Evolutionary conservation across 1,284 basidiomycete species (phyloP).

Genomic region (Tilletia caries): DNA sequence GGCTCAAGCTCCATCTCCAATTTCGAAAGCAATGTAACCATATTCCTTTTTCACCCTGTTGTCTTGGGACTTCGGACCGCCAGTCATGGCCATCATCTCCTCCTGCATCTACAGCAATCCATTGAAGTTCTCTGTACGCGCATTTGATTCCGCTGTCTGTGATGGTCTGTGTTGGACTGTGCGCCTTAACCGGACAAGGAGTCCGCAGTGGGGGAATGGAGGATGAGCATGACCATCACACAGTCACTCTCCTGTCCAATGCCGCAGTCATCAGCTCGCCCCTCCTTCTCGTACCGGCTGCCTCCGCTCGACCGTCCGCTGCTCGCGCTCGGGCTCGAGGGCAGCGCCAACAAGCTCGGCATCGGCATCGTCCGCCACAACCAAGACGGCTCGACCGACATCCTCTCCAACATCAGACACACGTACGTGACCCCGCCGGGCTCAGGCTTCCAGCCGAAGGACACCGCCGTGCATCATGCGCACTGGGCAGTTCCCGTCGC

Average conservation of each 20-base stretch:
- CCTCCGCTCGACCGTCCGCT: slow-evolving; percentile 35
- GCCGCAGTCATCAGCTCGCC: not conserved
- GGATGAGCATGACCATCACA: not conserved
- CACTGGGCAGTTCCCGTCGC: slow-evolving; percentile 85
- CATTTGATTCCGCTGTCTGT: no score
- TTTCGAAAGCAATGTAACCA: no score
- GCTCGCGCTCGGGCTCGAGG: slow-evolving; percentile 48
- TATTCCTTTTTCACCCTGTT: no score
- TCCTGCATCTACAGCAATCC: no score
- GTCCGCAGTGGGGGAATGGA: no score
- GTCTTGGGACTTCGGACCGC: no score
- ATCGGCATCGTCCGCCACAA: slow-evolving; percentile 83
- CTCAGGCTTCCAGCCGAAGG: slow-evolving; percentile 90
- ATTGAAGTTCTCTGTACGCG: no score
- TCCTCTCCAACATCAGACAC: slow-evolving; percentile 69
- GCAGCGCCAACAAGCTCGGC: slow-evolving; percentile 89
- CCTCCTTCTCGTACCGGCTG: slow-evolving; percentile 24
- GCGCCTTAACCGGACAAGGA: no score
- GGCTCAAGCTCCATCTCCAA: no score
- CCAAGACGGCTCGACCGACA: slow-evolving; percentile 58
- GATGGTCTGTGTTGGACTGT: no score
- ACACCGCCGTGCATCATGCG: slow-evolving; percentile 93
- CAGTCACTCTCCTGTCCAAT: not conserved
- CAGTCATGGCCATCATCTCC: no score
- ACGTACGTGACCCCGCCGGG: slow-evolving; percentile 98